Base-by-base conservation (phyloP, 2,329 filamentous ascomycete genomes). In the Epichloe glyceriae region DNA sequence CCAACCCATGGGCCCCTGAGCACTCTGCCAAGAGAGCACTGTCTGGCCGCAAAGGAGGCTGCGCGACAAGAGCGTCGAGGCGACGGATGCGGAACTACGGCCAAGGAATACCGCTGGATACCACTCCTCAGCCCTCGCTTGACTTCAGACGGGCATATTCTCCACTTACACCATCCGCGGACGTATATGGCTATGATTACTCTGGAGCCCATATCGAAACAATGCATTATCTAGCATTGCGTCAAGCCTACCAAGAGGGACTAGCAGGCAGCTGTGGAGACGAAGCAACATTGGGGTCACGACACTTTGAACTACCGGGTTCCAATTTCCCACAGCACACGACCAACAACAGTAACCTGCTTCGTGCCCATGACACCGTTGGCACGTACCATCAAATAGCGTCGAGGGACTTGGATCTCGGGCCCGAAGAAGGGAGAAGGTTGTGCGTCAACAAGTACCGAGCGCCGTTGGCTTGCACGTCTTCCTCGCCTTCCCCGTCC, bases 11-110 rank as follows among this genome's bases (percentile, higher is more conserved):
- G 46, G 53, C 53, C 17, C 53, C 55, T 49, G 61, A 56, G 54
- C 57, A 58, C 47, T 61, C 59, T 33, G 60, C 64, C 39, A 59
- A 61, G 37, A 60, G 61, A 49, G 63, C 65, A 43, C 20, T 61
- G 15, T 64, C 65, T 20, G 61, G 65, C 2, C 60, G 61, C 46
- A 66, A 62, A 45, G 66, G 66, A 50, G 67, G 66, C 8, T 59
- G 57, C 17, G 61, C 64, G 7, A 58, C 64, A 11, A 62, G 58
- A 50, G 61, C 57, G 39, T 56, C 60, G 15, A 55, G 56, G 44
- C 46, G 58, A 47, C 58, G 61, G 38, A 55, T 55, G 46, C 60
- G 56, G 30, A 56, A 53, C 45, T 57, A 56, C 48, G 50, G 53
- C 12, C 57, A 59, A 19, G 53, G 50, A 8, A 33, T 33, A 44